phyloP scores from a whole-genome alignment of 306 rosid genomes.

The Cercis canadensis region DNA sequence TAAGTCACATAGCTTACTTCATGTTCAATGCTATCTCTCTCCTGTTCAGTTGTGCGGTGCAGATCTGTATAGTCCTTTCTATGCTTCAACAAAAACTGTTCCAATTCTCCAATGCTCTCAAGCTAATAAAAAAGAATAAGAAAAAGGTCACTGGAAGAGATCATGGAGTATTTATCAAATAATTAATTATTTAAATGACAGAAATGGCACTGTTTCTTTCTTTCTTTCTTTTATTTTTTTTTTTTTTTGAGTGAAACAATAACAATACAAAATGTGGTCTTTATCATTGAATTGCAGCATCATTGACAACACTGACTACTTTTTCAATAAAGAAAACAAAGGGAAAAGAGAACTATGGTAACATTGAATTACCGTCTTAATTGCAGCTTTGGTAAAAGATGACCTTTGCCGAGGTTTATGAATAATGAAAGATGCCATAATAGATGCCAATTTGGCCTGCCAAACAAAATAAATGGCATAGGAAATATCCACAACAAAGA shows the following conservation, averaged over 20 bases:
- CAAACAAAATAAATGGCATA: too few relatives aligned
- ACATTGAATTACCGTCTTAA: conserved; percentile 70
- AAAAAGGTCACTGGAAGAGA: conserved; percentile 4
- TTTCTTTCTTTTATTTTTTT: too few relatives aligned
- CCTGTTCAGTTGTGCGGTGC: conserved; percentile 91
- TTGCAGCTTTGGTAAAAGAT: conserved; percentile 76
- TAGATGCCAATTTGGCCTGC: conserved; percentile 86
- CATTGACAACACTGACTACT: not conserved
- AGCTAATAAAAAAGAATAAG: conserved; percentile 59
- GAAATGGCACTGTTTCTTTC: conserved; percentile 1
- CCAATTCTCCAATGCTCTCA: conserved; percentile 81
- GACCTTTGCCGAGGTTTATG: conserved; percentile 80
- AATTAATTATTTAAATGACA: not conserved
- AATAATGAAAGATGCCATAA: conserved; percentile 86
- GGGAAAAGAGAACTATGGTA: conserved; percentile 6
- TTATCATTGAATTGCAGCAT: not conserved
- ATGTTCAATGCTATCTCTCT: conserved; percentile 95
- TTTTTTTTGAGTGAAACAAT: not conserved
- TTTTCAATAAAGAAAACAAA: not conserved
- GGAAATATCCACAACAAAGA: too few relatives aligned
- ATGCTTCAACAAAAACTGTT: conserved; percentile 81
- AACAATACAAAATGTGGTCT: not conserved
- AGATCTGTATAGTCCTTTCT: conserved; percentile 90
- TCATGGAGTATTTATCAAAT: conserved; percentile 22
- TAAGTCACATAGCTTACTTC: conserved; percentile 65